phyloP scores from a whole-genome alignment of 1,139 yeast genomes.

The Scheffersomyces titani region DNA sequence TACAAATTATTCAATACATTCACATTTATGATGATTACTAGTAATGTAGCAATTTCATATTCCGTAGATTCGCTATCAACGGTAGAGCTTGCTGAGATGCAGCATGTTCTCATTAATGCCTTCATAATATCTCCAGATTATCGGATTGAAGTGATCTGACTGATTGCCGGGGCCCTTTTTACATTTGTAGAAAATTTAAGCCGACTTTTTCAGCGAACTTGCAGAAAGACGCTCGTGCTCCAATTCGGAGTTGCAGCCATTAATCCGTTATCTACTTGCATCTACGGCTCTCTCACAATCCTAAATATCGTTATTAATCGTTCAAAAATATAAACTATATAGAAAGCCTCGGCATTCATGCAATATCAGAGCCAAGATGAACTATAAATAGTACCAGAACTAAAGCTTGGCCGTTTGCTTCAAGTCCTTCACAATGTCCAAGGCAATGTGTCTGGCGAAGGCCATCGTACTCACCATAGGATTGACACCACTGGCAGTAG shows the following conservation, averaged over 20 bases:
- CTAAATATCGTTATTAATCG: neutral
- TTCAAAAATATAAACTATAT: neutral
- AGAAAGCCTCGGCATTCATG: neutral
- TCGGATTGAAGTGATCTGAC: no score
- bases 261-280: neutral
- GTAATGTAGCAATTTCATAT: neutral
- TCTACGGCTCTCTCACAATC: neutral
- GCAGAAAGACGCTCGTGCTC: neutral
- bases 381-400: neutral
- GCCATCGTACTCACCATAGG: conserved; percentile 53
- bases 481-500: conserved; percentile 62
- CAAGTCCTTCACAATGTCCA: conserved; percentile 38
- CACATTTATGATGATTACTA: neutral
- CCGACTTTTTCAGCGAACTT: neutral
- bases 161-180: neutral
- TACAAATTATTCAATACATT: neutral
- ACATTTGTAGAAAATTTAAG: neutral
- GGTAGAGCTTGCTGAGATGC: no score
- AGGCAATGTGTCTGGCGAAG: conserved; percentile 38
- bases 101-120: neutral
- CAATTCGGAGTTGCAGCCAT: neutral
- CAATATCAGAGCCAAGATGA: neutral
- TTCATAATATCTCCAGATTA: no score
- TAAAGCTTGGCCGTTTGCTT: conserved; percentile 32
- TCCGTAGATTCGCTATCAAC: neutral